Conservation (phyloP, 768 basidiomycete genomes). For the Macrolepiota dolichaula region DNA sequence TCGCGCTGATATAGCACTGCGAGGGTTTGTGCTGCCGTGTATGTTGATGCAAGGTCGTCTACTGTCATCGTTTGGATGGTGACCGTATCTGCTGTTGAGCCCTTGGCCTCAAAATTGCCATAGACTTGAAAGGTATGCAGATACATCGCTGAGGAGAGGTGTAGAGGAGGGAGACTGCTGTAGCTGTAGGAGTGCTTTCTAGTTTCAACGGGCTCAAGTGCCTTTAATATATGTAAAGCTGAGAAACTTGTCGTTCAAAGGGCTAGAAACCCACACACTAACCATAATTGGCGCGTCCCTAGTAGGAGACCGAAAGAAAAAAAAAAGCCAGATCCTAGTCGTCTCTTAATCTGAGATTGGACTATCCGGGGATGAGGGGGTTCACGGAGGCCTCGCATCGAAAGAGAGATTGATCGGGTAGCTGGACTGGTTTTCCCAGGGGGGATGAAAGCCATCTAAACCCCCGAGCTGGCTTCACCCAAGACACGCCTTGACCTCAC, state of each 20-base stretch:
- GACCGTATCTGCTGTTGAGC: slow-evolving; percentile 3
- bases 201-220: not conserved
- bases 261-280: too few relatives aligned
- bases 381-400: not conserved
- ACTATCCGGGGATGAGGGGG: not conserved
- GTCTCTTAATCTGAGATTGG: too few relatives aligned
- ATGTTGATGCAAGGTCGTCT: slow-evolving; percentile 32
- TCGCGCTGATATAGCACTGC: slow-evolving; percentile 43
- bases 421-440: not conserved
- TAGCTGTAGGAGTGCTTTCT: not conserved
- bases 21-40: slow-evolving; percentile 35
- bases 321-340: too few relatives aligned
- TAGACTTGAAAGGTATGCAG: slow-evolving; percentile 6
- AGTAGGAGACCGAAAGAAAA: too few relatives aligned
- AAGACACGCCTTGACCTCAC: slow-evolving; percentile 6
- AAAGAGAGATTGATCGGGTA: not conserved
- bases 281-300: too few relatives aligned
- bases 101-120: slow-evolving; percentile 6
- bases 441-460: not conserved
- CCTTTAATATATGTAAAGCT: not conserved
- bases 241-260: not conserved
- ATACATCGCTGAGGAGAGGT: not conserved
- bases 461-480: not conserved
- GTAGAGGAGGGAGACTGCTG: not conserved
- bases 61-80: slow-evolving; percentile 34